These are phyloP conservation scores for Puccinellia tenuiflora DNA, from an alignment of 176 grass and related monocot genomes.

Conservation along the genomic window DNA sequence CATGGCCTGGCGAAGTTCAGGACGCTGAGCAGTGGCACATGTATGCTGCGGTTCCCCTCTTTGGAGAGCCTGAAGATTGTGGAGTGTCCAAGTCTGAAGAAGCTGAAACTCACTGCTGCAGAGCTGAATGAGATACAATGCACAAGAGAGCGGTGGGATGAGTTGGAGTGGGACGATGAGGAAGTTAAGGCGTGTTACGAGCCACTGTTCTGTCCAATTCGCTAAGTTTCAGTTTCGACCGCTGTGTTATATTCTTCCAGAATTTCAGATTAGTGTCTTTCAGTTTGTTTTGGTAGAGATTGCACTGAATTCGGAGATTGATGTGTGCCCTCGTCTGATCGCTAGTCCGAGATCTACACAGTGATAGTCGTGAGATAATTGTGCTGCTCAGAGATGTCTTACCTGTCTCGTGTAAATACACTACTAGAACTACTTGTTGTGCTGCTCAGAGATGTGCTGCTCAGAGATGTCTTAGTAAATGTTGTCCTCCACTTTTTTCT, in stretches of 20 bases:
- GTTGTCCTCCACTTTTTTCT: too few species aligned
- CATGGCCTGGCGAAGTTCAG: slow-evolving; percentile 47
- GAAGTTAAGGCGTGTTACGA: slow-evolving; percentile 53
- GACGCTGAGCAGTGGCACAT: slow-evolving; percentile 42
- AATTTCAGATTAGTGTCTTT: neutral
- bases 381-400: too few species aligned
- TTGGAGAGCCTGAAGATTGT: slow-evolving; percentile 55
- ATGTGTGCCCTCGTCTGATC: neutral
- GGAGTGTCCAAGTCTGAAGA: slow-evolving; percentile 67
- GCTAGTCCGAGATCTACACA: too few species aligned
- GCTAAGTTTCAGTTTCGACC: slow-evolving; percentile 8
- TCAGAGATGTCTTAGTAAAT: too few species aligned
- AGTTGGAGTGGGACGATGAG: slow-evolving; percentile 70
- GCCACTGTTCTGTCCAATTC: slow-evolving; percentile 32
- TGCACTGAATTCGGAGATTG: neutral
- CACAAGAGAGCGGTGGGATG: slow-evolving; percentile 59
- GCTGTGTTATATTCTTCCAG: neutral
- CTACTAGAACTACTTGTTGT: too few species aligned
- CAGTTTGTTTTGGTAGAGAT: neutral
- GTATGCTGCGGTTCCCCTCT: slow-evolving; percentile 43
- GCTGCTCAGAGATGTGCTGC: too few species aligned
- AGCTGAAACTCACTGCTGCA: slow-evolving; percentile 34
- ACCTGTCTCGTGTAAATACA: too few species aligned
- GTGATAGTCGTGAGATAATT: too few species aligned
- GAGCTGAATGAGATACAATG: slow-evolving; percentile 47